Base-by-base conservation (phyloP, 1,139 yeast species). In the Taiozyma sp. region DNA sequence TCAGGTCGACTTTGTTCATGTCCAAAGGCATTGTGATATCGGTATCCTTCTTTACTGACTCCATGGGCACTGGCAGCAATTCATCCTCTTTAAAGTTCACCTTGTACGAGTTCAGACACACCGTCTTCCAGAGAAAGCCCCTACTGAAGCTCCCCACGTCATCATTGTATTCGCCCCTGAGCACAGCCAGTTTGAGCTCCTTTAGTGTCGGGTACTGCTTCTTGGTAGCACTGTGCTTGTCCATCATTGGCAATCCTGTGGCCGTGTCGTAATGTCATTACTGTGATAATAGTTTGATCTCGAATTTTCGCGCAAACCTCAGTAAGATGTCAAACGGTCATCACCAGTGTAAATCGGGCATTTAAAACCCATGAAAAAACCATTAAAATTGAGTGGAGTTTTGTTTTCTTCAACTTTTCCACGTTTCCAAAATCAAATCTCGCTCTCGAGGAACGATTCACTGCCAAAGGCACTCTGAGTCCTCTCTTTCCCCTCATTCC, bases 101-200 rank as follows among this genome's bases (percentile, higher is more conserved):
- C 24, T 49, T 49, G 39, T 56, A 59, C 0, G 59, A 45, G 50
- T 59, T 58, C 43, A 55, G 40, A 41, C 62, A 60, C 2, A 60
- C 59, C 6, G 56, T 48, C 49, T 52, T 49, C 64, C 64, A 61
- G 1, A 61, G 48, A 19, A 56, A 56, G 2, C 60, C 51, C 28
- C 64, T 47, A 2, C 57, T 50, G 52, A 59, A 61, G 42, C 42
- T 56, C 8, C 43, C 44, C 2, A 51, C 41, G 2, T 46, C 46
- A 28, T 51, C 54, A 44, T 54, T 53, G 39, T 60, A 61, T 39
- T 57, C 53, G 22, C 60, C 60, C 34, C 53, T 49, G 16, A 61
- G 51, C 11, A 60, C 63, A 0, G 59, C 63, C 1, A 46, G 39
- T 32, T 55, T 57, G 35, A 61, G 50, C 13, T 52, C 59, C 28